Evolutionary conservation across 768 basidiomycete genomes (phyloP).

Genomic region (Podaxis sp.): DNA sequence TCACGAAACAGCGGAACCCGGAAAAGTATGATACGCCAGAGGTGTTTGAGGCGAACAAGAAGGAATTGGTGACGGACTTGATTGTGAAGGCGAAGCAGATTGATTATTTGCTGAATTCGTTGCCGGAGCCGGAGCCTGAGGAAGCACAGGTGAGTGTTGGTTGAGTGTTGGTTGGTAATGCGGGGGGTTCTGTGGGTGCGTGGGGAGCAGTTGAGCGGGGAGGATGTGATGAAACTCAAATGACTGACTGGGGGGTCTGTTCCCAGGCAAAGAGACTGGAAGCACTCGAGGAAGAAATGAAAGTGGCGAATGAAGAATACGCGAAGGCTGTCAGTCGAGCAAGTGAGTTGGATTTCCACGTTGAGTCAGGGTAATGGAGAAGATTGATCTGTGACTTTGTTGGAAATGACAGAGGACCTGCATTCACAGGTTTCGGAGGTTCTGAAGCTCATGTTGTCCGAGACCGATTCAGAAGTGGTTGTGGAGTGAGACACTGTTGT

Average conservation of each 20-base stretch:
- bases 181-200: background rate
- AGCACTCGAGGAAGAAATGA: conserved; percentile 66
- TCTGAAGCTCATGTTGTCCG: conserved; percentile 50
- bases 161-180: background rate
- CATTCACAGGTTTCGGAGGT: conserved; percentile 58
- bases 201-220: background rate
- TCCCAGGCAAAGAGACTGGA: conserved; percentile 64
- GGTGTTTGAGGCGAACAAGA: conserved; percentile 79
- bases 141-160: conserved; percentile 56
- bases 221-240: background rate
- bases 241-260: background rate
- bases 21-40: conserved; percentile 71
- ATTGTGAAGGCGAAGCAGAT: conserved; percentile 87
- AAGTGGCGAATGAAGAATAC: conserved; percentile 72
- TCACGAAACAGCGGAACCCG: conserved; percentile 73
- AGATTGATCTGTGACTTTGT: background rate
- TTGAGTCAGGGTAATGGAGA: background rate
- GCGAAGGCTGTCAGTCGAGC: conserved; percentile 65
- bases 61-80: conserved; percentile 79
- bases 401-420: conserved; percentile 42
- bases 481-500: background rate
- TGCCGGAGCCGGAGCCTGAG: conserved; percentile 77
- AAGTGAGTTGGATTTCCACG: conserved; percentile 45
- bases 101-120: conserved; percentile 73
- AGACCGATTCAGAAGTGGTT: conserved; percentile 33